These are phyloP conservation scores for Dryas drummondii DNA, from an alignment of 306 rosid genomes.

Conservation along the genomic window DNA sequence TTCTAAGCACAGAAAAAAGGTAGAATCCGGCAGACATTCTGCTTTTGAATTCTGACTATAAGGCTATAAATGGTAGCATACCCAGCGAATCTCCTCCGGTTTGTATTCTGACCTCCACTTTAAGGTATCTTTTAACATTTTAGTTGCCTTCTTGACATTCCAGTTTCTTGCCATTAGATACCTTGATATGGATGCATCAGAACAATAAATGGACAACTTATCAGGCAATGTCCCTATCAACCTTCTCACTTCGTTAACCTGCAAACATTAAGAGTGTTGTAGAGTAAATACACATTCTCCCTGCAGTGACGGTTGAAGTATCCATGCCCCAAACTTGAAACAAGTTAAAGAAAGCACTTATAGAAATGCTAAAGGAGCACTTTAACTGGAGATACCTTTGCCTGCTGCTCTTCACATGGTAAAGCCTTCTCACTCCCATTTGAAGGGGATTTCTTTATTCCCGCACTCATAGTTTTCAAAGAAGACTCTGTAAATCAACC, in stretches of 20 bases:
- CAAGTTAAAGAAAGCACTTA: constrained; percentile 1
- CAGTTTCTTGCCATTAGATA: constrained; percentile 78
- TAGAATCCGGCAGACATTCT: neutral
- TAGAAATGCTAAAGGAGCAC: neutral
- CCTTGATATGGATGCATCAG: constrained; percentile 72
- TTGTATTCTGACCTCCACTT: constrained; percentile 80
- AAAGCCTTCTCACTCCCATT: constrained; percentile 44
- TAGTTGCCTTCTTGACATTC: constrained; percentile 86
- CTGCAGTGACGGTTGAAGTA: constrained; percentile 15
- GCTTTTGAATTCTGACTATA: neutral
- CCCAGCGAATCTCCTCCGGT: constrained; percentile 95
- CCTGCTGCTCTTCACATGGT: constrained; percentile 57
- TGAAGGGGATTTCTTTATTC: constrained; percentile 49
- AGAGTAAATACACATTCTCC: constrained; percentile 7
- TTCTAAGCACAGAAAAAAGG: neutral
- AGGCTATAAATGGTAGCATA: constrained; percentile 27
- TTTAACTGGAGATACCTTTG: constrained; percentile 48
- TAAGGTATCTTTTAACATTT: constrained; percentile 75
- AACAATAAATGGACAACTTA: constrained; percentile 64
- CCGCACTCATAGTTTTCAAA: constrained; percentile 48
- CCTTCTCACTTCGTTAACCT: constrained; percentile 78
- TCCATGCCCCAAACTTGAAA: constrained; percentile 14
- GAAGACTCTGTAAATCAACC: constrained; percentile 36
- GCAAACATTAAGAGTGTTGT: constrained; percentile 24
- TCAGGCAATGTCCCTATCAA: constrained; percentile 63